Conservation (phyloP, 2,329 filamentous ascomycete species). For the Cordyceps pruinosa region DNA sequence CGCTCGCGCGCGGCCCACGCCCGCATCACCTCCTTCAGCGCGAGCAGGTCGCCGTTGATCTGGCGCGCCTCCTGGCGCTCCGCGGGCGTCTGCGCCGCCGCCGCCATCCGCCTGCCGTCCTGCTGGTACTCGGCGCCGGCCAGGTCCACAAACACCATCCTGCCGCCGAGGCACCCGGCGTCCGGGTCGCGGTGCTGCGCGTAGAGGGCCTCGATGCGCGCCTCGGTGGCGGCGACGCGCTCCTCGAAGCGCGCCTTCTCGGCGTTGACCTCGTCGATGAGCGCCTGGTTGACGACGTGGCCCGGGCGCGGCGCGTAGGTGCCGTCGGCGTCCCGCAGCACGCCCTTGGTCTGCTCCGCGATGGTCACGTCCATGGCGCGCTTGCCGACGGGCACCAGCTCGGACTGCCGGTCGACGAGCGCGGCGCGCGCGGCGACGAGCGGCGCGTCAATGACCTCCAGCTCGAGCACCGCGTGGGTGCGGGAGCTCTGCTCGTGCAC, state of each 20-base stretch:
- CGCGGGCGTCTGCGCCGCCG: conserved; percentile 26
- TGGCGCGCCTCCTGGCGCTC: conserved; percentile 35
- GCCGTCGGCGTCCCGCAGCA: conserved; percentile 26
- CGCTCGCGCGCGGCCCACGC: conserved; percentile 25
- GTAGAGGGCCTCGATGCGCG: conserved; percentile 21
- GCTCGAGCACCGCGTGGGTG: conserved; percentile 35
- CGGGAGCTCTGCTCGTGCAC: conserved; percentile 38
- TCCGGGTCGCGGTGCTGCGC: neutral
- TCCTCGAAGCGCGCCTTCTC: conserved; percentile 30
- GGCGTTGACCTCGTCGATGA: conserved; percentile 33
- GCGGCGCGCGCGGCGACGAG: conserved; percentile 31
- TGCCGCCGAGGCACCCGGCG: conserved; percentile 30
- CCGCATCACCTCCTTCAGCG: conserved; percentile 40
- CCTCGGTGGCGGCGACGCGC: conserved; percentile 28
- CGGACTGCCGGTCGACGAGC: conserved; percentile 34
- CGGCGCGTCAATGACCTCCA: conserved; percentile 32
- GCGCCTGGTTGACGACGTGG: conserved; percentile 27
- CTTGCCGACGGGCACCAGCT: conserved; percentile 33
- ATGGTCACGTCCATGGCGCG: conserved; percentile 17
- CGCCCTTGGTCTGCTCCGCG: conserved; percentile 17
- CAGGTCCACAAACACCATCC: conserved; percentile 38
- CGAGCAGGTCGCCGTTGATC: conserved; percentile 38
- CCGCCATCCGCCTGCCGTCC: conserved; percentile 17
- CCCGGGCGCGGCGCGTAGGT: conserved; percentile 29
- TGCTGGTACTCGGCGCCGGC: conserved; percentile 37